Base-by-base conservation (phyloP, 2,329 filamentous ascomycete species). In the Alternaria alternata region DNA sequence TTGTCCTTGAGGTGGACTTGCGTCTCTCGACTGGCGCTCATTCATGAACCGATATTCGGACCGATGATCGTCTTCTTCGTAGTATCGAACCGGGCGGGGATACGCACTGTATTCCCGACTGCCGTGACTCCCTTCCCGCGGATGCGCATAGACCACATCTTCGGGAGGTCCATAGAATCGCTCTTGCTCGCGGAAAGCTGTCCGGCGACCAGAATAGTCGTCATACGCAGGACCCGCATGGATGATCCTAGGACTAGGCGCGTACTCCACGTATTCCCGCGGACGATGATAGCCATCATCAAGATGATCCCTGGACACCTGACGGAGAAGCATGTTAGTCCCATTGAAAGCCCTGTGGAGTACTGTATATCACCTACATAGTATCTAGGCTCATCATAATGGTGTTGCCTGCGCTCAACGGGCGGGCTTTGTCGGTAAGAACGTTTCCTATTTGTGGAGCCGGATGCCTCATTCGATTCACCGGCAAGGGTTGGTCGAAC, bases 401-500 rank as follows among this genome's bases (percentile, higher is more conserved):
- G 73, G 16, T 70, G 71, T 30, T 68, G 65, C 47, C 71, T 68
- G 30, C 68, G 69, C 34, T 78, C 75, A 22, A 57, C 34, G 12
- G 74, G 64, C 38, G 74, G 66, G 48, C 69, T 75, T 14, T 65
- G 64, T 18, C 63, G 66, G 53, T 71, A 68, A 4, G 70, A 64
- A 12, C 67, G 65, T 56, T 64, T 71, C 53, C 66, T 72, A 34
- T 64, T 64, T 18, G 57, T 51, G n/a, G 66, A 44, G 30, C 59
- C 63, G 18, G 66, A 38, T 22, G 57, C 32, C 34, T 68, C 67
- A 41, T 64, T 69, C 18, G 61, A 28, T 47, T 71, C 68, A 5
- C 55, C 28, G 9, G 63, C 42, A n/a, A 73, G 64, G 6, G 72
- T 70, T 18, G 82, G 82, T 28, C 76, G 76, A 56, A 79, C 79